These are phyloP conservation scores for Macrolepiota dolichaula DNA, from an alignment of 768 basidiomycete species.

Conservation along the genomic window DNA sequence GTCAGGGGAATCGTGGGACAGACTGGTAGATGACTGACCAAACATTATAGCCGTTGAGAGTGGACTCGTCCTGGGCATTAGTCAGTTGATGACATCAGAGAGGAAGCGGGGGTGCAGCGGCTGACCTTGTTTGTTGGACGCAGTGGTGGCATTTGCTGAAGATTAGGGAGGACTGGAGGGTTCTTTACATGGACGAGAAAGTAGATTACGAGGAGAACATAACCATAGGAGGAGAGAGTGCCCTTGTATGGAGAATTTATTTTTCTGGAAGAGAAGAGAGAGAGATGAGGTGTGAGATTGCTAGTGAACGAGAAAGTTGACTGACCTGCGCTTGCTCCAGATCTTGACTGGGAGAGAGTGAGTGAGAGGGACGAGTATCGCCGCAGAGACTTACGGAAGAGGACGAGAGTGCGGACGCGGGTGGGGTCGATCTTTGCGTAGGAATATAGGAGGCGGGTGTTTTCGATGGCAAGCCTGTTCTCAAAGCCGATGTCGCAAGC, in stretches of 20 bases:
- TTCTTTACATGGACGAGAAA: constrained; percentile 98
- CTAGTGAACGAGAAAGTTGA: constrained; percentile 4
- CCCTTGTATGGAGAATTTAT: constrained; percentile 99
- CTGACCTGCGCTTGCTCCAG: constrained; percentile 92
- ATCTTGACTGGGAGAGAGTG: constrained; percentile 75
- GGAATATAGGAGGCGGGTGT: constrained; percentile 92
- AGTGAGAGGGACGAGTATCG: constrained; percentile 8
- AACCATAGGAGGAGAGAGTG: constrained; percentile 95
- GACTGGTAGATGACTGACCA: constrained; percentile 43
- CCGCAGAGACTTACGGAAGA: constrained; percentile 76
- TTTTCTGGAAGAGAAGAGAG: constrained; percentile 51
- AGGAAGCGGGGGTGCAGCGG: constrained; percentile 4
- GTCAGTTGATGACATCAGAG: constrained; percentile 2
- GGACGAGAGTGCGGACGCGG: constrained; percentile 87
- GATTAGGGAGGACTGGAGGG: constrained; percentile 92
- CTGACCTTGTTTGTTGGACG: constrained; percentile 78
- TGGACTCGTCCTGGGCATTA: constrained; percentile 65
- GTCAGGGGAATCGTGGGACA: neutral
- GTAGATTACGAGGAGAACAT: constrained; percentile 96
- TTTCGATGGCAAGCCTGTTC: constrained; percentile 95
- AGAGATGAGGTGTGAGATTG: constrained; percentile 6
- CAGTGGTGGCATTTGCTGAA: constrained; percentile 91
- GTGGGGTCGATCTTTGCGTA: constrained; percentile 97
- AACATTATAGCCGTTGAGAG: constrained; percentile 77
- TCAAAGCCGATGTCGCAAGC: constrained; percentile 99